phyloP scores from a whole-genome alignment of 805 yeast genomes.

The Isabelozyma pseudorhagii region DNA sequence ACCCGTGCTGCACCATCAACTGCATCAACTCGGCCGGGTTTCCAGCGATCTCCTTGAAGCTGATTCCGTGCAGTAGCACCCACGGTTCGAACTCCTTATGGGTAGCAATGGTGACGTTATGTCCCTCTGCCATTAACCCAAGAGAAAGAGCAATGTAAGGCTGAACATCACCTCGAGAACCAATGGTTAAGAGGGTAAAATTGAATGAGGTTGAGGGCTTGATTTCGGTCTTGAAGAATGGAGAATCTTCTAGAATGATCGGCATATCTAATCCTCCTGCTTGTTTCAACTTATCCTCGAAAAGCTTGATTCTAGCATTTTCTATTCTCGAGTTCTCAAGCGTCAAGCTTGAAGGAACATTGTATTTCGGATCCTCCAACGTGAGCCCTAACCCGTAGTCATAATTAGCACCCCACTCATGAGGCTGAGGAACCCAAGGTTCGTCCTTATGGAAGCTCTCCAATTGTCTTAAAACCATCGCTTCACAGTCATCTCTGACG shows the following conservation, averaged over 20 bases:
- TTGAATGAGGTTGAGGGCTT: conserved; percentile 53
- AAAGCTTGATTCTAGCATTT: conserved; percentile 59
- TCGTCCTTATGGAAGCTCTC: conserved; percentile 20
- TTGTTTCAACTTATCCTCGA: conserved; percentile 62
- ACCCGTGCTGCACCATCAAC: conserved; percentile 87
- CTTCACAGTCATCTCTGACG: conserved; percentile 72
- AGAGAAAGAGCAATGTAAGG: conserved; percentile 90
- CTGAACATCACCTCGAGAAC: conserved; percentile 95
- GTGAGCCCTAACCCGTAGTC: conserved; percentile 12
- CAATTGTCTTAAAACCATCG: conserved; percentile 47
- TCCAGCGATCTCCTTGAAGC: conserved; percentile 79
- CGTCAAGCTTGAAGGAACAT: not conserved
- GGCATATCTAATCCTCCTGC: conserved; percentile 67
- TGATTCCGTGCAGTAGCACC: conserved; percentile 65
- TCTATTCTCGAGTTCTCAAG: conserved; percentile 31
- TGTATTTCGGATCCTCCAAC: not conserved
- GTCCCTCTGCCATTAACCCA: conserved; percentile 79
- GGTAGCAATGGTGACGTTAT: conserved; percentile 78
- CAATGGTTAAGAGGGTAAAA: conserved; percentile 79
- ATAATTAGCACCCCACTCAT: conserved; percentile 9
- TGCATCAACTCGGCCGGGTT: conserved; percentile 91
- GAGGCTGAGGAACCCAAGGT: conserved; percentile 15
- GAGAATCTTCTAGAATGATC: conserved; percentile 63
- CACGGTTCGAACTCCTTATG: conserved; percentile 79
- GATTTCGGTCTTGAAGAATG: conserved; percentile 47